Conservation (phyloP, 2,329 filamentous ascomycete species). For the Sclerotinia trifoliorum region DNA sequence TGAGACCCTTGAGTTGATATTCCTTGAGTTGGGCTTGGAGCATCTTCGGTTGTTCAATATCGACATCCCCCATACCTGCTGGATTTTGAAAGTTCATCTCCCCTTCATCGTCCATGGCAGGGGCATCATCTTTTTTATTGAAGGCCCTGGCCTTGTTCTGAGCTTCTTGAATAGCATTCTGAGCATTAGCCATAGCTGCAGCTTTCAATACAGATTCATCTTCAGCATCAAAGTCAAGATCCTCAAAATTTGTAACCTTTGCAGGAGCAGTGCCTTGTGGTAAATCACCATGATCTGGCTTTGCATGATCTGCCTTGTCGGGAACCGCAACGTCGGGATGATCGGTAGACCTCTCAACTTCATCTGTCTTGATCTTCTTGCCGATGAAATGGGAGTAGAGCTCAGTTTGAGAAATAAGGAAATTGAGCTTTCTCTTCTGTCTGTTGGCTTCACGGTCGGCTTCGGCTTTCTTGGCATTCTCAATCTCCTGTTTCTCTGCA, state of each 20-base stretch:
- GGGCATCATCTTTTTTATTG: constrained; percentile 68
- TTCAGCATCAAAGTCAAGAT: constrained; percentile 92
- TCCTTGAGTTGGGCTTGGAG: constrained; percentile 94
- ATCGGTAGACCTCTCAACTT: constrained; percentile 87
- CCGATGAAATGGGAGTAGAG: constrained; percentile 99
- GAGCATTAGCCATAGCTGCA: constrained; percentile 91
- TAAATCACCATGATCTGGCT: constrained; percentile 44
- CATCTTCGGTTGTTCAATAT: constrained; percentile 91
- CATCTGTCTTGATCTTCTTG: constrained; percentile 97
- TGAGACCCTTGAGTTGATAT: constrained; percentile 98
- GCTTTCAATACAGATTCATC: constrained; percentile 79
- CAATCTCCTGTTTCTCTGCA: constrained; percentile 92
- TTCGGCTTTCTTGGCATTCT: constrained; percentile 94
- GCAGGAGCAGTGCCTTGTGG: constrained; percentile 55
- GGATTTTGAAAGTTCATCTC: constrained; percentile 99
- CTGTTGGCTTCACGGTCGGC: constrained; percentile 95
- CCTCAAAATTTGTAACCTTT: constrained; percentile 91
- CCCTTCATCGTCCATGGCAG: constrained; percentile 81
- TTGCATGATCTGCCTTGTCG: constrained; percentile 43
- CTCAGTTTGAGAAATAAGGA: constrained; percentile 97
- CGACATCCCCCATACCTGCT: constrained; percentile 87
- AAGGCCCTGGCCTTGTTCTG: constrained; percentile 91
- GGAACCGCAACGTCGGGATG: constrained; percentile 67
- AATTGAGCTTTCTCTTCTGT: constrained; percentile 98
- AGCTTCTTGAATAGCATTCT: constrained; percentile 91